Percentiles rank a stretch among this genome's conserved stretches.
phyloP scores from a whole-genome alignment of 306 rosid genomes.

The Gastrolobium bilobum region DNA sequence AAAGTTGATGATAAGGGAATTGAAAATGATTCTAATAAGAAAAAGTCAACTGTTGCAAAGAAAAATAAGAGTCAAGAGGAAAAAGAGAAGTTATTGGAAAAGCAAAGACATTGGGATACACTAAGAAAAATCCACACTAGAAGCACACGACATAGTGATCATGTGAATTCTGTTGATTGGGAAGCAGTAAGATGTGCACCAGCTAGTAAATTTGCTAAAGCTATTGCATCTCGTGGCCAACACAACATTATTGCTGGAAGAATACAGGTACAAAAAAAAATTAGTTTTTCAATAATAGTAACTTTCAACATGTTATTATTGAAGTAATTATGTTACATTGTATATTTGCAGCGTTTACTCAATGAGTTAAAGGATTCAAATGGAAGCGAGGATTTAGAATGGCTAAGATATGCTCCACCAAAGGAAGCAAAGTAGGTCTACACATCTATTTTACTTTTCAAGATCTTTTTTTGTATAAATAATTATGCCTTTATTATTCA shows the following conservation, averaged over 20 bases:
- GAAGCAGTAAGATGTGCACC: conserved; percentile 67
- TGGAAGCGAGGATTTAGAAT: conserved; percentile 68
- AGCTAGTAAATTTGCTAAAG: conserved; percentile 47
- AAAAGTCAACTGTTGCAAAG: neutral
- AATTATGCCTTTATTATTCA: neutral
- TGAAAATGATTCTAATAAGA: neutral
- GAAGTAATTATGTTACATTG: neutral
- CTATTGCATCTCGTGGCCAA: conserved; percentile 73
- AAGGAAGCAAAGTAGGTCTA: conserved; percentile 55
- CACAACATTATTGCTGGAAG: conserved; percentile 59
- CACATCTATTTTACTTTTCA: neutral
- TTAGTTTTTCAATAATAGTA: neutral
- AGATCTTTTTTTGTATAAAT: neutral
- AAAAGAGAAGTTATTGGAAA: conserved; percentile 37
- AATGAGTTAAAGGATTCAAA: conserved; percentile 51
- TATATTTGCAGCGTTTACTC: conserved; percentile 61
- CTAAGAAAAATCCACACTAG: conserved; percentile 41
- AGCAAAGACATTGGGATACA: conserved; percentile 58
- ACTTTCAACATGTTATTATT: conserved; percentile 15
- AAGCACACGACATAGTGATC: conserved; percentile 30
- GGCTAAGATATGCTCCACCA: conserved; percentile 75
- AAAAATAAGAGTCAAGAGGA: conserved; percentile 20
- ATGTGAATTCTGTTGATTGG: conserved; percentile 68
- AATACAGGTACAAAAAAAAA: conserved; percentile 55
- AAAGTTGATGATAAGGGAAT: neutral